Conservation (phyloP, 1,284 basidiomycete species). For the Coriolopsis trogii region DNA sequence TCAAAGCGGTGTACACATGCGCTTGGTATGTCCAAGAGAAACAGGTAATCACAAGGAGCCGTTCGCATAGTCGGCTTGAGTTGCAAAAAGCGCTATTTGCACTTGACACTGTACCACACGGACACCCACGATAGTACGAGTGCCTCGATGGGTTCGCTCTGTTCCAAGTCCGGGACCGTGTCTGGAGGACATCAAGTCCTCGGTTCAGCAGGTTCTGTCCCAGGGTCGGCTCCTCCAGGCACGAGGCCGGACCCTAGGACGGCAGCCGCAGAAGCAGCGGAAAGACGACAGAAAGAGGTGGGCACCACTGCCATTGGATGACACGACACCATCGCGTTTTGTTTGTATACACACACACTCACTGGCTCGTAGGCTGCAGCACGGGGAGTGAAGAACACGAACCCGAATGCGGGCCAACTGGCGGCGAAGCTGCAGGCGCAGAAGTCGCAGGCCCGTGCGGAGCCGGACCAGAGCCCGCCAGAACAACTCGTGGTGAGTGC, state of each 20-base stretch:
- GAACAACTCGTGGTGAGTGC: conserved; percentile 64
- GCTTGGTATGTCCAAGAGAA: not conserved
- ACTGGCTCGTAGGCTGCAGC: conserved; percentile 46
- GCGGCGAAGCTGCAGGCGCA: conserved; percentile 56
- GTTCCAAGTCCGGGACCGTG: conserved; percentile 59
- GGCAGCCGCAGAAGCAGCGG: conserved; percentile 72
- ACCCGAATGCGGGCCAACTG: conserved; percentile 68
- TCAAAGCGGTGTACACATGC: no score
- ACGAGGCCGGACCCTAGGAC: conserved; percentile 49
- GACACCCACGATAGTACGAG: conserved; percentile 14
- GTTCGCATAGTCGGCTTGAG: no score
- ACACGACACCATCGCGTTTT: no score
- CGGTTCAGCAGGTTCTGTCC: conserved; percentile 25
- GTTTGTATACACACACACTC: no score
- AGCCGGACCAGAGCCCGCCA: conserved; percentile 53
- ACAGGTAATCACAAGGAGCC: not conserved
- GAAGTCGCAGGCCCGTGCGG: conserved; percentile 46
- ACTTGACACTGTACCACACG: conserved; percentile 10
- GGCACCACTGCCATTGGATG: conserved; percentile 31
- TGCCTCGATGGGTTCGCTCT: conserved; percentile 62
- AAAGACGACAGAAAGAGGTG: conserved; percentile 64
- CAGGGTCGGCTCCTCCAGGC: conserved; percentile 9
- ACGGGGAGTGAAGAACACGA: conserved; percentile 60
- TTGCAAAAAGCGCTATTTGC: no score
- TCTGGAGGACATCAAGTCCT: conserved; percentile 59